Evolutionary conservation across 371 early-diverging fungal genomes (phyloP), one percentile per base, ranked within the genome.

Genomic region (Lichtheimia ornata): DNA sequence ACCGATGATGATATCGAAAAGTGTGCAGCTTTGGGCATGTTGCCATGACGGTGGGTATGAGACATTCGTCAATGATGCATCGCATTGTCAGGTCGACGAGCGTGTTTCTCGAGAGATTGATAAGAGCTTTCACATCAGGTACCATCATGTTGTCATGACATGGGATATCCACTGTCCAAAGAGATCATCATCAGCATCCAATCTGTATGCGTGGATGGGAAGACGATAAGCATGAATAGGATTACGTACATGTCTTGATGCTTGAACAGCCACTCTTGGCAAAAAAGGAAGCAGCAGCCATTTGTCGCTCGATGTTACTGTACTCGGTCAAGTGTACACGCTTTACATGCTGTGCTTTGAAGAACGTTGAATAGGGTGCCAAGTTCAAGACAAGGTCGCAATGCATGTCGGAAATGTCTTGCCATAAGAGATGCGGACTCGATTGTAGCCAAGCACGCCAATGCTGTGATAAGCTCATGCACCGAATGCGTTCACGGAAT

Each of bases 401-500:
- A 56, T 56, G 45, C 18, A n/a, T 11, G 17, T 56, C 57, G 14
- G 57, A 22, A 27, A 56, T 56, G 12, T 45, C 44, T 11, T 24
- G 20, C 60, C 60, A 59, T n/a, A 59, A 20, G 35, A 35, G 35
- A 30, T 52, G n/a, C 5, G 53, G 52, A 50, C 60, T 51, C 6
- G 18, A 40, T 14, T 40, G 41, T 14, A 59, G 44, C 40, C 22
- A 59, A 4, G 13, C 5, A 14, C 60, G 51, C 60, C 60, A 59
- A 9, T 9, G 13, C 51, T 43, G 41, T 14, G 52, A 59, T 18
- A 59, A 50, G n/a, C 44, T 40, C 5, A 52, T 59, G 15, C 42
- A 59, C 5, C 41, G 41, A 17, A 59, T 52, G 22, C 60, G 60
- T 52, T 59, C 60, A 22, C 53, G 50, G 30, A 59, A 59, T 6